Percentiles rank a stretch among this genome's conserved stretches.
phyloP scores from a whole-genome alignment of 805 yeast species.

The Brettanomyces bruxellensis region DNA sequence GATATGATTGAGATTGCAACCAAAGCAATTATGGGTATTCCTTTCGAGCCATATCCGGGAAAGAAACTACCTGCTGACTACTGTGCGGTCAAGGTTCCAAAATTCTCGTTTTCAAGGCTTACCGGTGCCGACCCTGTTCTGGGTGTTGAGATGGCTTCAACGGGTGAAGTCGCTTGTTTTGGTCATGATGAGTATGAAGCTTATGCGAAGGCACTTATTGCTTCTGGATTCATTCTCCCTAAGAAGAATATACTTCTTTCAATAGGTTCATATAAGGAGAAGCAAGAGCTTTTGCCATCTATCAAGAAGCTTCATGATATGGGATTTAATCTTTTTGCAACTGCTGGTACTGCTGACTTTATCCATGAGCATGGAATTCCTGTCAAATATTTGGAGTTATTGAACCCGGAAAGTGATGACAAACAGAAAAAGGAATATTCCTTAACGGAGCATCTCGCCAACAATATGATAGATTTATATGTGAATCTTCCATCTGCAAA shows the following conservation, averaged over 20 bases:
- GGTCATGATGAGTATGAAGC: slow-evolving; percentile 97
- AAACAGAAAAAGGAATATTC: slow-evolving; percentile 90
- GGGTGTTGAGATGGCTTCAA: slow-evolving; percentile 99
- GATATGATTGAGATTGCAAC: slow-evolving; percentile 97
- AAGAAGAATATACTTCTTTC: slow-evolving; percentile 90
- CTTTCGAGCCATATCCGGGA: slow-evolving; percentile 84
- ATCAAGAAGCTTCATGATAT: slow-evolving; percentile 70
- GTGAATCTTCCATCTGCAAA: slow-evolving; percentile 94
- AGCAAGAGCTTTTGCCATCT: slow-evolving; percentile 84
- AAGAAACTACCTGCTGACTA: slow-evolving; percentile 85
- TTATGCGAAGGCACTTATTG: slow-evolving; percentile 84
- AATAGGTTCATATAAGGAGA: slow-evolving; percentile 95
- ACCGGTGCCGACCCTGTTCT: slow-evolving; percentile 97
- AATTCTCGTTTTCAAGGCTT: slow-evolving; percentile 91
- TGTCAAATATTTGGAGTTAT: slow-evolving; percentile 87
- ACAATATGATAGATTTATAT: slow-evolving; percentile 91
- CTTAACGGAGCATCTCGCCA: slow-evolving; percentile 91
- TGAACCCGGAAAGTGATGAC: slow-evolving; percentile 57
- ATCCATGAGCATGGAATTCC: slow-evolving; percentile 91
- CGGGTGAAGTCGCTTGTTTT: slow-evolving; percentile 97
- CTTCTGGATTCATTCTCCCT: slow-evolving; percentile 93
- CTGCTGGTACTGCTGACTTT: slow-evolving; percentile 99
- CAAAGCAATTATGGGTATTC: slow-evolving; percentile 84
- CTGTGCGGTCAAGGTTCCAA: slow-evolving; percentile 95
- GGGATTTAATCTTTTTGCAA: slow-evolving; percentile 90